Evolutionary conservation across 2,329 filamentous ascomycete species (phyloP), one percentile per base, ranked within the genome.

Genomic region (Lasiodiplodia theobromae): DNA sequence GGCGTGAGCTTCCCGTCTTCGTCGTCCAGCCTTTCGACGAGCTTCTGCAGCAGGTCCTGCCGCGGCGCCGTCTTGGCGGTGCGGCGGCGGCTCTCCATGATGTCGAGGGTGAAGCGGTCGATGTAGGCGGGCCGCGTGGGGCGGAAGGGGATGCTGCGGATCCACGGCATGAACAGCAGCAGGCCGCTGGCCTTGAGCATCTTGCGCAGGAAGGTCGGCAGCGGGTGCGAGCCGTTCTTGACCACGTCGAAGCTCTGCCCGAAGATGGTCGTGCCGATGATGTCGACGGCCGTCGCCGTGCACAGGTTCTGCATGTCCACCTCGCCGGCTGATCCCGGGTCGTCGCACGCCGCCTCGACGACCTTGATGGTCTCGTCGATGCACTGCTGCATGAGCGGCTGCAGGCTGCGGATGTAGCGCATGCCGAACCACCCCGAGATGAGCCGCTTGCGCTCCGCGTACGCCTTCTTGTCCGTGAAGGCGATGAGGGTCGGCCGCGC

Each of bases 211-310:
- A 31, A 21, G 0, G 51, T 34, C 0, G 44, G 60, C 40, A 64
- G 25, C 1, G 60, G 60, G 44, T 64, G 60, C 16, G 23, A n/a
- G 18, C 60, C 60, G 31, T 18, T 52, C 23, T 34, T 10, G 4
- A 64, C 60, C 25, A 64, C 60, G 31, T 64, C 23, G 44, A 64
- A 64, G 25, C 7, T 34, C 44, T 64, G 60, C 11, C 60, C 60
- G 60, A 64, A 64, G 60, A 25, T 64, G 14, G 60, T 64, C 25
- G 21, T 53, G 60, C 60, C 60, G 60, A 64, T 64, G 60, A 64
- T 52, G 49, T 64, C 60, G 44, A 64, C 60, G 25, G 60, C 60
- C 0, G 21, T n/a, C 18, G 25, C 18, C 0, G 11, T 11, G 23
- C 7, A 14, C 10, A 64, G 60, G 31, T 44, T 11, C 28, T 64